phyloP scores from a whole-genome alignment of 2,329 filamentous ascomycete genomes.

The Beauveria sp. region DNA sequence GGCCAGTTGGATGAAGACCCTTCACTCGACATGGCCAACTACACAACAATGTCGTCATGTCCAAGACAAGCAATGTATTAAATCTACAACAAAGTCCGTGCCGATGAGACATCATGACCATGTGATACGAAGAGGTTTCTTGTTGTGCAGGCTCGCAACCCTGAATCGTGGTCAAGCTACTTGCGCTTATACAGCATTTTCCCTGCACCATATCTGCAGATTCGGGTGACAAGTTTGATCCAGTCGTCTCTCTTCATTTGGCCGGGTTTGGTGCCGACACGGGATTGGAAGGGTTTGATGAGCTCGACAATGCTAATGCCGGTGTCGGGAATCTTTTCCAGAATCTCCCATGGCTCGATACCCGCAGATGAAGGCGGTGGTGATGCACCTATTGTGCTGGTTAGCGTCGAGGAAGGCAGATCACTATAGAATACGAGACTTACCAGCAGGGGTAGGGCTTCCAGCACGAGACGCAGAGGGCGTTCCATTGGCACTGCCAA shows the following conservation, averaged over 20 bases:
- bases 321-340: conserved; percentile 44
- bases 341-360: conserved; percentile 45
- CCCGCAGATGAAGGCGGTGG: conserved; percentile 27
- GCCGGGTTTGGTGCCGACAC: conserved; percentile 44
- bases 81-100: background rate
- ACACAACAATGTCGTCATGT: background rate
- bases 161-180: background rate
- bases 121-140: background rate
- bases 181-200: conserved; percentile 40
- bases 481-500: conserved; percentile 40
- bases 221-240: conserved; percentile 50
- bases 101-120: background rate
- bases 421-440: conserved; percentile 14
- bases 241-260: conserved; percentile 48
- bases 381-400: conserved; percentile 19
- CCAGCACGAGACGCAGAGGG: conserved; percentile 53
- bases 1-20: background rate
- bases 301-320: conserved; percentile 49
- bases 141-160: background rate
- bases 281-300: conserved; percentile 44
- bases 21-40: background rate
- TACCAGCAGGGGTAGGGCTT: conserved; percentile 43
- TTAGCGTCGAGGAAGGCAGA: background rate
- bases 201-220: conserved; percentile 45
- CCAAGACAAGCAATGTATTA: background rate